phyloP scores from a whole-genome alignment of 2,329 filamentous ascomycete species.

The Aspergillus niger region DNA sequence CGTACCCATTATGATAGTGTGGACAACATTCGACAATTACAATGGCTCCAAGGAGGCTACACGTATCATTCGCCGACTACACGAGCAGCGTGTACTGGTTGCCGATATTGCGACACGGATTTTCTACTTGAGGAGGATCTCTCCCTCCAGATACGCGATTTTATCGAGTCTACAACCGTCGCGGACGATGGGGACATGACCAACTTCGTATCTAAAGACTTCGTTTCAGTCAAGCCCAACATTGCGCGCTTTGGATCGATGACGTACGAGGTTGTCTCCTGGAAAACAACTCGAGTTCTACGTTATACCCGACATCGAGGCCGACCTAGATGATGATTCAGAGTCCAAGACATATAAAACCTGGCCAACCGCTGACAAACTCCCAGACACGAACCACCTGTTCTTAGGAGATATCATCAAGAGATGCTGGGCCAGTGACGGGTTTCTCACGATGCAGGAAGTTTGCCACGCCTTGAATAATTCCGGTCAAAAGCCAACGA shows the following conservation, averaged over 20 bases:
- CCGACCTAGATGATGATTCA: background rate
- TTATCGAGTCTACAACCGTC: background rate
- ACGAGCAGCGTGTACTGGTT: background rate
- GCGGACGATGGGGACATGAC: background rate
- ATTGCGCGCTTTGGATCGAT: background rate
- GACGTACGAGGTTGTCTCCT: background rate
- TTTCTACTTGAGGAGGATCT: background rate
- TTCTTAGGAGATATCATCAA: background rate
- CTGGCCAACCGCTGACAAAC: background rate
- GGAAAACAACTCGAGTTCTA: background rate
- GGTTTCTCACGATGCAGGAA: background rate
- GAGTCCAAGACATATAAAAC: background rate
- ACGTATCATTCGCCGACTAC: background rate
- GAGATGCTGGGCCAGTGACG: background rate
- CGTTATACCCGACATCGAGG: background rate
- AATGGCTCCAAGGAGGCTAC: background rate
- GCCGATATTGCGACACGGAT: background rate
- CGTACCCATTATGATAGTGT: background rate
- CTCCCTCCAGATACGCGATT: background rate
- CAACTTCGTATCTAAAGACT: background rate
- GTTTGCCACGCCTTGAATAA: background rate
- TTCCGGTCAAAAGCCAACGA: too few species aligned
- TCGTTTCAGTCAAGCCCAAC: background rate
- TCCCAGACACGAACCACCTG: background rate
- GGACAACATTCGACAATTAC: background rate